Conservation (phyloP, 2,329 filamentous ascomycete species). For the Rhexocercosporidium sp. region DNA sequence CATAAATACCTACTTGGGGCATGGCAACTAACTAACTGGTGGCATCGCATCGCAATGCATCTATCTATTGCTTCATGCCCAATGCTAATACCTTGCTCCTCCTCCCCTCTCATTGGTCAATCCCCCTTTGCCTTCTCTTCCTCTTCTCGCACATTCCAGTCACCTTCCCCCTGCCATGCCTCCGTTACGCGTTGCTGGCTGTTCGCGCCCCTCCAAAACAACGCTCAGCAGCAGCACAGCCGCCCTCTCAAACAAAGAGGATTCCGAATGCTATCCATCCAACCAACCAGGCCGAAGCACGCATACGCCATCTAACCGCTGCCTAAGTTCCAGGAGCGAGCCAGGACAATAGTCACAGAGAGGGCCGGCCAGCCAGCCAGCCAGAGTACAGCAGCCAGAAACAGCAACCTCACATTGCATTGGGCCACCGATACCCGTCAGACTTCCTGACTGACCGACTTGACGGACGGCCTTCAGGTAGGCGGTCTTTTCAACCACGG, state of each 20-base stretch:
- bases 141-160: slow-evolving; percentile 11
- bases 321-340: slow-evolving; percentile 21
- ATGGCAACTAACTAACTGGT: neutral
- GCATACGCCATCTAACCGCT: slow-evolving; percentile 25
- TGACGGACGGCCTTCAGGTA: slow-evolving; percentile 9
- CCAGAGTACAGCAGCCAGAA: neutral
- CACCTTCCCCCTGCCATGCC: neutral
- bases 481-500: neutral
- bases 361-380: too few relatives aligned
- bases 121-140: neutral
- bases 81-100: slow-evolving; percentile 7
- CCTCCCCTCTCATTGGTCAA: slow-evolving; percentile 3
- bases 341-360: neutral
- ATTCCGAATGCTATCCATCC: slow-evolving; percentile 7
- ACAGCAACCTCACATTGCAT: slow-evolving; percentile 9
- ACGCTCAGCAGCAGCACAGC: slow-evolving; percentile 11
- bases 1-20: too few relatives aligned
- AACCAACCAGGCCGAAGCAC: slow-evolving; percentile 1
- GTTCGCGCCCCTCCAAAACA: slow-evolving; percentile 15
- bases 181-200: slow-evolving; percentile 13
- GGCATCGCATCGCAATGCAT: neutral
- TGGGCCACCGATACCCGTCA: slow-evolving; percentile 13
- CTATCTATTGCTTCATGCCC: slow-evolving; percentile 6
- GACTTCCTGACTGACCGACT: slow-evolving; percentile 15
- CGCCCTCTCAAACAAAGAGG: slow-evolving; percentile 9